phyloP scores from a whole-genome alignment of 139 green algal genomes.

The Nannochloris sp. region DNA sequence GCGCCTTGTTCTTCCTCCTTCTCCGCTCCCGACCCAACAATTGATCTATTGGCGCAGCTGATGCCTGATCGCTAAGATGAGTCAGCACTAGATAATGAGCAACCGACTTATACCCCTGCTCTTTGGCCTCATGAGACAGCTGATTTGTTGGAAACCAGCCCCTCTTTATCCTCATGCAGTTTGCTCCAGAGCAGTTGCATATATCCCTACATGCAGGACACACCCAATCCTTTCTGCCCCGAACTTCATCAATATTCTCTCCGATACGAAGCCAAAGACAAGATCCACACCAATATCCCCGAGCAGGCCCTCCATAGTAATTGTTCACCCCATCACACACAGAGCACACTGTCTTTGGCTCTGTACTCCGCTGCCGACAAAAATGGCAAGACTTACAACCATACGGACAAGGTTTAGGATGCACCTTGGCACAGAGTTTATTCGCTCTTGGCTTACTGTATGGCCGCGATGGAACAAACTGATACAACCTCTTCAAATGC shows the following conservation, averaged over 20 bases:
- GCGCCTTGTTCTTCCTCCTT: no score
- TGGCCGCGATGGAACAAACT: conserved; percentile 12
- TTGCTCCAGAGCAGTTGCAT: conserved; percentile 53
- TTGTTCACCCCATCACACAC: conserved; percentile 26
- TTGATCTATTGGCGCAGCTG: conserved; percentile 21
- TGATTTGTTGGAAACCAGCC: conserved; percentile 36
- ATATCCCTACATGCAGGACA: conserved; percentile 53
- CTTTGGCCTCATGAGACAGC: conserved; percentile 36
- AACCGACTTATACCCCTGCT: conserved; percentile 46
- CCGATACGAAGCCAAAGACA: conserved; percentile 51
- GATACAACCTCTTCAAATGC: conserved; percentile 27
- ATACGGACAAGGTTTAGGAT: conserved; percentile 24
- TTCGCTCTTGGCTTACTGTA: conserved; percentile 9
- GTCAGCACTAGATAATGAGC: conserved; percentile 59
- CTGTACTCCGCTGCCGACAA: conserved; percentile 50
- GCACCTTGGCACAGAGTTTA: conserved; percentile 25
- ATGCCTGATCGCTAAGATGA: conserved; percentile 23
- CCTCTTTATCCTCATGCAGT: conserved; percentile 31
- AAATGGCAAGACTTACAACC: conserved; percentile 53
- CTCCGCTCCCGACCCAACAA: neutral
- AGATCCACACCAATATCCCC: conserved; percentile 40
- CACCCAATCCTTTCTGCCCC: conserved; percentile 24
- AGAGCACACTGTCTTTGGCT: conserved; percentile 43
- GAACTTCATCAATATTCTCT: conserved; percentile 50
- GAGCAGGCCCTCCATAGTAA: conserved; percentile 17